Conservation (phyloP, 2,329 filamentous ascomycete species). For the Lecanicillium sp. region DNA sequence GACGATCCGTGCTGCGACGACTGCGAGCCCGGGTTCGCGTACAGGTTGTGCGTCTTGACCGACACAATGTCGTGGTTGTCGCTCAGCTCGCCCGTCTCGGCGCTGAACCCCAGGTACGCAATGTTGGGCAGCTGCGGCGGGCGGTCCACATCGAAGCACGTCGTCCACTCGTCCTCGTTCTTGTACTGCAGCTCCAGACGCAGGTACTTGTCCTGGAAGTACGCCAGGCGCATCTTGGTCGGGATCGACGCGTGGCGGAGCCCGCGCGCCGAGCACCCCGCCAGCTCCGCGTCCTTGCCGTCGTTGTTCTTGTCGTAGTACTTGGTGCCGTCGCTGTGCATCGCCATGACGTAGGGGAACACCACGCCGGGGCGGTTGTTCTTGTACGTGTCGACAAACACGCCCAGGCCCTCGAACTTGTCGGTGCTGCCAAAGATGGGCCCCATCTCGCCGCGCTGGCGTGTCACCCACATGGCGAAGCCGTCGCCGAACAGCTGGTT, state of each 20-base stretch:
- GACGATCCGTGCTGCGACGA: constrained; percentile 25
- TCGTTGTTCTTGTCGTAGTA: constrained; percentile 90
- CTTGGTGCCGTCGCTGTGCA: constrained; percentile 88
- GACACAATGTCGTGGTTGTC: constrained; percentile 97
- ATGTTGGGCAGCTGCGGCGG: constrained; percentile 73
- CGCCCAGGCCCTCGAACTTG: constrained; percentile 85
- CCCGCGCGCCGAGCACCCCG: constrained; percentile 89
- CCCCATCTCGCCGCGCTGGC: constrained; percentile 74
- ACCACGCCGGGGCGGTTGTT: constrained; percentile 94
- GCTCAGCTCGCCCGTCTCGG: constrained; percentile 91
- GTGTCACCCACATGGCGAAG: constrained; percentile 96
- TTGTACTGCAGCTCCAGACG: constrained; percentile 94
- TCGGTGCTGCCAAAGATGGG: constrained; percentile 84
- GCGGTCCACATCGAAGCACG: constrained; percentile 73
- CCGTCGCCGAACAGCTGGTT: constrained; percentile 92
- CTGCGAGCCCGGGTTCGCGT: constrained; percentile 53
- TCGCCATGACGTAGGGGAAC: constrained; percentile 98
- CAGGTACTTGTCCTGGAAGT: constrained; percentile 93
- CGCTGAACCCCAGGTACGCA: constrained; percentile 69
- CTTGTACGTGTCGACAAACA: constrained; percentile 99
- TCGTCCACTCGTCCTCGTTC: constrained; percentile 76
- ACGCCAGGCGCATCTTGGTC: constrained; percentile 83
- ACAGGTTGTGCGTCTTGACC: constrained; percentile 81
- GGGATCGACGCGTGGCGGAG: constrained; percentile 73
- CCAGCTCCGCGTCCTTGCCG: constrained; percentile 86